Evolutionary conservation across 768 basidiomycete species (phyloP), one percentile per base, ranked within the genome.

Genomic region (Sporobolomyces roseus): DNA sequence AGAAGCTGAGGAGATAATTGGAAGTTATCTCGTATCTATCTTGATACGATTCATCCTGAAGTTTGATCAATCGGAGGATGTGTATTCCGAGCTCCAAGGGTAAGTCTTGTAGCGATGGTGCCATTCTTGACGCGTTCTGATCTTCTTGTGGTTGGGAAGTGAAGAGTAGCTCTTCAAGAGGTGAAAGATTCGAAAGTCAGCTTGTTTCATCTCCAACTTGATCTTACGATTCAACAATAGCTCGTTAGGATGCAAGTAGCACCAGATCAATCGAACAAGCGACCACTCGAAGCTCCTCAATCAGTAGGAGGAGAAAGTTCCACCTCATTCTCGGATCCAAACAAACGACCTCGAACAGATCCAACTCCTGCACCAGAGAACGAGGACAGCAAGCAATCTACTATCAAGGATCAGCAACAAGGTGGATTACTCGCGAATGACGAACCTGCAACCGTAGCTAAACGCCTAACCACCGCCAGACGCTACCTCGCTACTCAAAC

Each of bases 401-500:
- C 68, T 21, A 46, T 59, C 27, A n/a, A 48, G 3, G 54, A 68
- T 23, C 63, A 13, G 29, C 41, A 32, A 21, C 16, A 38, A 41
- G 33, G 36, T n/a, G 36, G 54, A n/a, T 32, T 45, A 27, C 17
- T 32, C 8, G 27, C 33, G 19, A 49, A 53, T 8, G 51, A 65
- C 29, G 55, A 68, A 43, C 51, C 63, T 2, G 63, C 63, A 14
- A 61, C 45, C 43, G 45, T 64, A 29, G 14, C 43, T 35, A 69
- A 70, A 43, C 59, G 69, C 12, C 27, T 73, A 17, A 64, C 65
- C 21, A 67, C 68, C 21, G 93, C 88, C 60, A 87, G 87, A 63
- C 91, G 93, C 75, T 98, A 98, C 78, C 89, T 99, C 50, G 93
- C 93, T 0, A 90, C 91, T 0, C 96, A 99, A 79, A 94, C 74